Conservation (phyloP, 2,329 filamentous ascomycete genomes). For the Paraphaeosphaeria minitans region DNA sequence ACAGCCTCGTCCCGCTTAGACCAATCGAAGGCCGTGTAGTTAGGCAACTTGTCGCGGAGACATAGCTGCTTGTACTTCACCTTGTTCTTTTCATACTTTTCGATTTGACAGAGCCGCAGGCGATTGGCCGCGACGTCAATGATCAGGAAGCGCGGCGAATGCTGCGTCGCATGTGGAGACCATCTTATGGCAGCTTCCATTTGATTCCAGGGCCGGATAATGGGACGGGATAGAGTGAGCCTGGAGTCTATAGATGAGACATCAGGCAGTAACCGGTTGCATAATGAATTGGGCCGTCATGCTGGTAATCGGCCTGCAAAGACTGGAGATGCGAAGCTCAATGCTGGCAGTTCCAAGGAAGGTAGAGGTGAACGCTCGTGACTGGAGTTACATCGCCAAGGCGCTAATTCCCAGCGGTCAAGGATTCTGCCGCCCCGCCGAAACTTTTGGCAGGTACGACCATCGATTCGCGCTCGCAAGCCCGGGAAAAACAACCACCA, state of each 20-base stretch:
- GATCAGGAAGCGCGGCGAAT: conserved; percentile 62
- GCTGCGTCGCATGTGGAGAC: conserved; percentile 62
- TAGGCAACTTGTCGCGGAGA: conserved; percentile 60
- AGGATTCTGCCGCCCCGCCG: conserved; percentile 37
- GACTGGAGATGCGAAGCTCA: not conserved
- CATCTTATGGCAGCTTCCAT: conserved; percentile 69
- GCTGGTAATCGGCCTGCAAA: not conserved
- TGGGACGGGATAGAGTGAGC: not conserved
- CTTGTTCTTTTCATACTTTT: conserved; percentile 40
- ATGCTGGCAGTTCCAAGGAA: not conserved
- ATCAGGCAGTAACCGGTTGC: not conserved
- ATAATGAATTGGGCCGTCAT: not conserved
- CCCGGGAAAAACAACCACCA: conserved; percentile 3
- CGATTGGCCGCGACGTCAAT: conserved; percentile 65
- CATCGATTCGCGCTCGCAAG: not conserved
- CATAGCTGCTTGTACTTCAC: conserved; percentile 60
- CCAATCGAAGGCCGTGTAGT: conserved; percentile 70
- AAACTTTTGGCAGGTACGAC: conserved; percentile 29
- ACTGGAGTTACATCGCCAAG: conserved; percentile 28
- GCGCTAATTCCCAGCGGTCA: conserved; percentile 19
- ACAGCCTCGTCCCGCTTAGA: conserved; percentile 66
- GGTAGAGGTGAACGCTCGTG: conserved; percentile 2
- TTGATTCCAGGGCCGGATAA: conserved; percentile 14
- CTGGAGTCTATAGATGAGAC: conserved; percentile 15
- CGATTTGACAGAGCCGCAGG: conserved; percentile 62